Conservation (phyloP, 2,329 filamentous ascomycete genomes). For the Trichoderma simmonsii region DNA sequence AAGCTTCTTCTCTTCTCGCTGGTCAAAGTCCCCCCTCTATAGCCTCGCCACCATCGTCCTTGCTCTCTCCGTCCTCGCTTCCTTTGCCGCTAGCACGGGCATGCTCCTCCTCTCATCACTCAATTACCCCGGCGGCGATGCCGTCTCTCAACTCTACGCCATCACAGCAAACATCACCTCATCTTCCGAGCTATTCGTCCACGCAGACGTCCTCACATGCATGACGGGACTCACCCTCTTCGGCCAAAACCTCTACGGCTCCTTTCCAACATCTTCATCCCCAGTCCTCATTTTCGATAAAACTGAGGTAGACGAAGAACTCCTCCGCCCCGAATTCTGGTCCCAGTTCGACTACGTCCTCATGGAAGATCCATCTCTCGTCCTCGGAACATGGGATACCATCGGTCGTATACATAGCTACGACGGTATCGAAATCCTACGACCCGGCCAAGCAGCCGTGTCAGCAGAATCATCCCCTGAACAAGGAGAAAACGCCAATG, state of each 20-base stretch:
- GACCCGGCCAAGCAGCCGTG: slow-evolving; percentile 39
- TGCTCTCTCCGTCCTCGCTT: slow-evolving; percentile 55
- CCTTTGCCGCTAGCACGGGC: slow-evolving; percentile 58
- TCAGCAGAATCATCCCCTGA: slow-evolving; percentile 17
- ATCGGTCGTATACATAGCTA: slow-evolving; percentile 57
- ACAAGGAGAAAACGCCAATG: slow-evolving; percentile 14
- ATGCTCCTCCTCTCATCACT: slow-evolving; percentile 78
- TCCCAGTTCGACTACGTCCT: slow-evolving; percentile 61
- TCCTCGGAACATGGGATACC: slow-evolving; percentile 53
- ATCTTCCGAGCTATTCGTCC: slow-evolving; percentile 42
- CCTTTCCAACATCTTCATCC: slow-evolving; percentile 29
- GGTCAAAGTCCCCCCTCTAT: slow-evolving; percentile 59
- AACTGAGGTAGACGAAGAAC: slow-evolving; percentile 50
- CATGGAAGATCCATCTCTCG: slow-evolving; percentile 48
- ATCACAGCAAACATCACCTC: slow-evolving; percentile 27
- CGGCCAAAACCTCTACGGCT: slow-evolving; percentile 45
- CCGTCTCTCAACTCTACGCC: slow-evolving; percentile 55
- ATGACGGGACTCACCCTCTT: slow-evolving; percentile 71
- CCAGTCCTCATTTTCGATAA: slow-evolving; percentile 54
- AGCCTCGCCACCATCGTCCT: slow-evolving; percentile 53
- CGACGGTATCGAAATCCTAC: slow-evolving; percentile 56
- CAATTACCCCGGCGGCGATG: slow-evolving; percentile 91
- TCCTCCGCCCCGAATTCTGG: slow-evolving; percentile 57
- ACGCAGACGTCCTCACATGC: slow-evolving; percentile 65
- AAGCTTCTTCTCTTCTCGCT: slow-evolving; percentile 64